Base-by-base conservation (phyloP, 306 rosid genomes). In the Prosopis cineraria region DNA sequence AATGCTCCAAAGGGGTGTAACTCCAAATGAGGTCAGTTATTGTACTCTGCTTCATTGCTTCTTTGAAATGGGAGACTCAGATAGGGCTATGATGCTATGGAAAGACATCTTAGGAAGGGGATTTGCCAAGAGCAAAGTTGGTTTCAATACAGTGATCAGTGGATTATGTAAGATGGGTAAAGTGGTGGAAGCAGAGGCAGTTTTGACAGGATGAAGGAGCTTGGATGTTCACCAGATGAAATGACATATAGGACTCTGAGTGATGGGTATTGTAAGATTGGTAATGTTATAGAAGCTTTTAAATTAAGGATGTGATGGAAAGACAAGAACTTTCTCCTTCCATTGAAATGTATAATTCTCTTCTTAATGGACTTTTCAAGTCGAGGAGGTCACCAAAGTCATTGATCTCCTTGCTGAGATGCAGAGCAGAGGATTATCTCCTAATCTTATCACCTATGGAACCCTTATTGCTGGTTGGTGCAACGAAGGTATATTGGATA, bases 401-500 rank as follows among this genome's bases (percentile, higher is more conserved):
- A 79, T 47, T 27, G 80, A 69, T 74, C 85, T 92, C 65, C 90
- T 89, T 60, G 82, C 70, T 63, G 95, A 92, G 93, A 89, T 92
- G 92, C 86, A 82, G 74, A 79, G 75, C 44, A 85, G 88, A 80
- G 90, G 88, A 72, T 63, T 92, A 63, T 81, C 93, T 73, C 92
- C 92, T 16, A 82, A 82, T 82, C 71, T 77, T 66, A 82, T 90
- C 77, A 92, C 97, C 77, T 88, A 89, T 75, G 98, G 97, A 55
- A 74, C 91, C 76, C 90, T 94, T 39, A 89, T 94, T 62, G 65
- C 92, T 75, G 97, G 98, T 79, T 90, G 95, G 98, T 94, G 97
- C 41, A 72, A 84, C 59, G 92, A 92, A 87, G 90, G 90, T 62
- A 87, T 74, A 89, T 67, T 92, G 45, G 90, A 83, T 70, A 89